Evolutionary conservation across 495 filamentous ascomycete species (phyloP), one percentile per base, ranked within the genome.

Genomic region (Trichodelitschia bisporula): DNA sequence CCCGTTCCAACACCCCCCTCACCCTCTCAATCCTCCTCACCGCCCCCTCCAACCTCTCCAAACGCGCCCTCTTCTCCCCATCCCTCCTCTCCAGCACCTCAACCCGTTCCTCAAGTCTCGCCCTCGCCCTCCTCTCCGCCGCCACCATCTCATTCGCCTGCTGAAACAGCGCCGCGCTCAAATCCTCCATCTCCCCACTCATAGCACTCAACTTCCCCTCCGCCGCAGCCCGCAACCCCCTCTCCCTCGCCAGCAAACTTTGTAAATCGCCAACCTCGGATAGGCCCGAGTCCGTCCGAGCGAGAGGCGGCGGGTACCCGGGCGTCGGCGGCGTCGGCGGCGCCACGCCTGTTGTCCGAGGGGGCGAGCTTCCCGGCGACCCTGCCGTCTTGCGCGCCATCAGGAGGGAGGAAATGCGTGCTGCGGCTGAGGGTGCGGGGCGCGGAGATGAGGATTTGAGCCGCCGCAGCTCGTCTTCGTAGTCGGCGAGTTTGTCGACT

Each of bases 131-230:
- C 27, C 86, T 59, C 58, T 95, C 86, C 41, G 66, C 55, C 11
- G 84, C 79, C 15, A 97, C 86, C 84, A 97, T 95, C 57, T 91
- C 77, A 42, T 95, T 95, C 12, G 86, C 86, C 50, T 91, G 72
- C 46, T 77, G 69, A 53, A 97, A 97, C 30, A 97, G 56, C 38
- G 71, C 66, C 27, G 69, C 74, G 19, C 68, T 78, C 39, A 97
- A 55, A 43, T 97, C 86, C 48, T 95, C 89, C 10, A 97, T 59
- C 54, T 97, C 86, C 1, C 54, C 59, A 29, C 61, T 72, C 18
- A 78, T 72, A 32, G 72, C 64, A 40, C 56, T 58, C 18, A 91
- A 56, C 36, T 66, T 62, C 20, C 59, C 57, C 52, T 97, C 86
- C 2, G 83, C 84, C 9, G 64, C 61, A 15, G 61, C 57, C 25